phyloP scores from a whole-genome alignment of 202 grass and related monocot genomes.

The Digitaria exilis region DNA sequence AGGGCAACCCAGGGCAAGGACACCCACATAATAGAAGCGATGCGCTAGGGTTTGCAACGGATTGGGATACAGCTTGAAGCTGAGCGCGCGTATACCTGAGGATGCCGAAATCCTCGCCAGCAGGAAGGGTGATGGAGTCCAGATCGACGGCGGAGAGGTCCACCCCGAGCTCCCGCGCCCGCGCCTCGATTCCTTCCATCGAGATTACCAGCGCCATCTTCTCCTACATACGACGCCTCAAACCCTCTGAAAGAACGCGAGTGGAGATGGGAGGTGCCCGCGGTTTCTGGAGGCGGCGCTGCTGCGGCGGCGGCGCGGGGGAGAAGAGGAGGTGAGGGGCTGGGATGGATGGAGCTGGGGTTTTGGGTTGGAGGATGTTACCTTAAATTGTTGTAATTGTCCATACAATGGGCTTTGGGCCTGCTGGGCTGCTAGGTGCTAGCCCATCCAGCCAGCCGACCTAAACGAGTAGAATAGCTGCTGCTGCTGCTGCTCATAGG shows the following conservation, averaged over 20 bases:
- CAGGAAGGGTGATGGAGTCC: constrained; percentile 68
- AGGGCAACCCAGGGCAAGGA: not conserved
- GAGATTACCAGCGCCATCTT: constrained; percentile 61
- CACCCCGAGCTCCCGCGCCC: constrained; percentile 51
- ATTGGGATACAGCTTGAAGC: not conserved
- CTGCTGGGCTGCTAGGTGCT: too few relatives aligned
- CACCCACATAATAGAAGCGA: not conserved
- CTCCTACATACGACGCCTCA: constrained; percentile 8
- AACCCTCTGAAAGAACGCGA: not conserved
- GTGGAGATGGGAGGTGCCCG: not conserved
- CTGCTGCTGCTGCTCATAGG: too few relatives aligned
- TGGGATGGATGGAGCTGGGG: constrained; percentile 33
- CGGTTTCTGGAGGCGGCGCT: not conserved
- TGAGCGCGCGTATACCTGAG: constrained; percentile 42
- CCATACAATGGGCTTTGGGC: too few relatives aligned
- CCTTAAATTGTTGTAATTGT: too few relatives aligned
- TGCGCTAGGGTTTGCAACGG: not conserved
- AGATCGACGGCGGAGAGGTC: constrained; percentile 65
- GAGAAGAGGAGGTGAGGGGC: not conserved
- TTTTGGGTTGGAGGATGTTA: constrained; percentile 27
- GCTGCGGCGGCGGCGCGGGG: constrained; percentile 1
- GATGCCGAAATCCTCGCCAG: constrained; percentile 78
- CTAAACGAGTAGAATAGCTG: too few relatives aligned
- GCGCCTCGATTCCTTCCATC: constrained; percentile 62
- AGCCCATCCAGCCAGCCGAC: too few relatives aligned